Base-by-base conservation (phyloP, 805 yeast species). In the Starmerella roubikii region DNA sequence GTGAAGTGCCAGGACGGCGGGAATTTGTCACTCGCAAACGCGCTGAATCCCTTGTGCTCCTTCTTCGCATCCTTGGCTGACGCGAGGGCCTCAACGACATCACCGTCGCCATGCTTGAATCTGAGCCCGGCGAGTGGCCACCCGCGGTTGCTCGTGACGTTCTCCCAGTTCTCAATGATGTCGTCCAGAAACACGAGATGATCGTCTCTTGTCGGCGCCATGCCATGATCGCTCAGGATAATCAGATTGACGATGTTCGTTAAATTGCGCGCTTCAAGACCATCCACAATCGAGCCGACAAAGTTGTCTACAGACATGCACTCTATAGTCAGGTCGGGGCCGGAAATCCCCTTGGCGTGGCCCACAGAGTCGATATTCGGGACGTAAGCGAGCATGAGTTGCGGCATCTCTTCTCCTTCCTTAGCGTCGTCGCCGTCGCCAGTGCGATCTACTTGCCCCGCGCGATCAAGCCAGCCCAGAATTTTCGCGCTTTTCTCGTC, bases 201-300 rank as follows among this genome's bases (percentile, higher is more conserved):
- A 11, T 75, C 71, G 46, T 75, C 70, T 1, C 82, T 69, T 1
- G 93, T 79, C 6, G 94, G 88, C 0, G 93, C 78, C 94, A 84
- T 85, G 10, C 95, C 95, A 55, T 85, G 95, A 56, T 86, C 95
- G 32, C 94, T 81, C 3, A 86, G 79, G 31, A 86, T 61, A 0
- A 88, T 59, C 17, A 86, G 59, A 54, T 88, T 86, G 16, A 79
- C 80, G 30, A 83, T 66, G 18, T 74, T 66, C 0, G 68, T 59
- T 42, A 84, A 59, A 47, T 79, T 75, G 39, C 94, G 64, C 16
- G 55, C 52, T 1, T 53, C 42, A 17, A 86, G 49, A 8, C 70
- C 77, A 20, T 58, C 45, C 13, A 66, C 60, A 29, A 83, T 41
- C 4, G 62, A 54, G 13, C 65, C 68, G 12, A 88, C 57, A 46